Evolutionary conservation across 768 basidiomycete species (phyloP), one percentile per base, ranked within the genome.

Genomic region (Pleurotus salmoneostramineus): DNA sequence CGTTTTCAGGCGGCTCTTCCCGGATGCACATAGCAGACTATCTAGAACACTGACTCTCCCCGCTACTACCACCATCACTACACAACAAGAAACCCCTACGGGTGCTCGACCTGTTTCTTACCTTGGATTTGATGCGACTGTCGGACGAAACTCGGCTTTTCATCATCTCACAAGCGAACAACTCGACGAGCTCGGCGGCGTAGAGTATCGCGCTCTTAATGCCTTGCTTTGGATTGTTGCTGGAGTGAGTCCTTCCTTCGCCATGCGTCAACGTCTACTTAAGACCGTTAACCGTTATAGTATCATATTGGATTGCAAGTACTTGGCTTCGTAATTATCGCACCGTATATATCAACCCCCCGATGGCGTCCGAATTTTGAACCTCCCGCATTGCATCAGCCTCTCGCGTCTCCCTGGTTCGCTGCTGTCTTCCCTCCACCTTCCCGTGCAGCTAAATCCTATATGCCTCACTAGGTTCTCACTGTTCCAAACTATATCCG

Each of bases 151-250:
- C 67, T 92, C 89, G 3, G 72, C 74, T 2, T 91, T 92, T 62
- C 79, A 80, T 37, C 74, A 69, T 61, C 72, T 95, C 55, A 91
- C 87, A 0, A 77, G 81, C 14, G 91, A 93, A 49, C 89, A 98
- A 65, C 74, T 91, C 63, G 93, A 95, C 62, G 95, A 97, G 69
- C 74, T 98, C 4, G 95, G 94, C 3, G 95, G 95, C n/a, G 88
- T 96, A 4, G 96, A 98, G 68, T 98, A 91, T 66, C 82, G 94
- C 8, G 91, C 89, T 10, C 72, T 97, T 61, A 87, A 86, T 45
- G 83, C 87, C 2, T 51, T 51, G 50, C 15, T 51, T 7, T 95
- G 91, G 89, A 81, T 95, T 57, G 83, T 96, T 37, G 80, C 80
- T 8, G 68, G 73, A 35, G 93, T 95, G 67, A 65, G 90, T 78